Conservation (phyloP, 208 protist genomes). For the Acanthamoeba castellanii region DNA sequence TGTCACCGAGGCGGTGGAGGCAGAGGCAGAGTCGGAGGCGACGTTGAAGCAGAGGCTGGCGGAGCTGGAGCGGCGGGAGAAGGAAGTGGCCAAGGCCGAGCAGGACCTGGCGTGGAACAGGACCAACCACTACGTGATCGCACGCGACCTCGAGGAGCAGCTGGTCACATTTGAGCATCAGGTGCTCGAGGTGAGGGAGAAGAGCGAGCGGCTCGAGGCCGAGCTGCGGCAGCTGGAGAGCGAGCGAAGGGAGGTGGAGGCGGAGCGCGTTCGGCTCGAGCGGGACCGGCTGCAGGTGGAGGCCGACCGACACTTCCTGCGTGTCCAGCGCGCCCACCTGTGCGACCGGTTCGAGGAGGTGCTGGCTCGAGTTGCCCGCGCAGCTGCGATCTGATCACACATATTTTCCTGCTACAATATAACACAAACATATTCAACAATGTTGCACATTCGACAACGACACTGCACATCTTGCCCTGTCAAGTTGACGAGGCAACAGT, state of each 20-base stretch:
- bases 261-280: not conserved
- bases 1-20: not conserved
- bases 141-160: constrained; percentile 20
- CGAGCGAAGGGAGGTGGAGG: not conserved
- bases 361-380: not conserved
- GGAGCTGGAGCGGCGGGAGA: constrained; percentile 17
- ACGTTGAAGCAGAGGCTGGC: not conserved
- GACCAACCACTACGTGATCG: constrained; percentile 5
- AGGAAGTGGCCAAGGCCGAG: not conserved
- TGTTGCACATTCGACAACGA: not conserved
- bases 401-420: no score
- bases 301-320: not conserved
- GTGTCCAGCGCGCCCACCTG: not conserved
- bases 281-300: not conserved
- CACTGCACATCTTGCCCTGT: no score
- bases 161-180: not conserved
- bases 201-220: not conserved
- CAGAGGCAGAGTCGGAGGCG: not conserved
- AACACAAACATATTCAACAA: not conserved
- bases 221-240: constrained; percentile 11
- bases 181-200: not conserved
- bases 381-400: not conserved
- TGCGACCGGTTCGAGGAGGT: constrained; percentile 12
- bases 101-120: not conserved
- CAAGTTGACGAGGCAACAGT: no score